Evolutionary conservation across 1,284 basidiomycete species (phyloP).

Genomic region (Melampsora abietis-canadensis): DNA sequence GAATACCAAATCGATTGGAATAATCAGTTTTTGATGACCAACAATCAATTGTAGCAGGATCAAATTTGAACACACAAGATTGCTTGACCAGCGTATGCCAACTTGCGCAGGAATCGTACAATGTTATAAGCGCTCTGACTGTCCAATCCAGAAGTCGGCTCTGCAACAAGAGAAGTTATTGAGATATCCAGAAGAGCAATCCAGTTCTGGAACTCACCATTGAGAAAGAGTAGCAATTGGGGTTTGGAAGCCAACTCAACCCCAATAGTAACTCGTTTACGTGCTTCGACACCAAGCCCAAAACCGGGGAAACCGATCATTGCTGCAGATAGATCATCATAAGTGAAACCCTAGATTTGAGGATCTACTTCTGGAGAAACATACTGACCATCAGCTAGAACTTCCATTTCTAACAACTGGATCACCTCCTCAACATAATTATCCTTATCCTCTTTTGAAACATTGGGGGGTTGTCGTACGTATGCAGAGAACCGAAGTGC

Average conservation of each 20-base stretch:
- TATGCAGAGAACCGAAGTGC: constrained; percentile 62
- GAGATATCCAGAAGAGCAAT: too few relatives aligned
- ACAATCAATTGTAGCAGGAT: too few relatives aligned
- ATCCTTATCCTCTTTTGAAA: constrained; percentile 59
- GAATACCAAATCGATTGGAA: too few relatives aligned
- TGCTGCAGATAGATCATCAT: too few relatives aligned
- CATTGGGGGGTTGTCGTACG: constrained; percentile 59
- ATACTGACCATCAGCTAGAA: constrained; percentile 58
- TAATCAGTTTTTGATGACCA: too few relatives aligned
- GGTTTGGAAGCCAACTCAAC: constrained; percentile 61
- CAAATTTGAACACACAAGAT: constrained; percentile 61
- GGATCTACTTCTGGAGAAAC: too few relatives aligned
- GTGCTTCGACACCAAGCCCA: constrained; percentile 59
- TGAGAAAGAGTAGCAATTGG: constrained; percentile 54
- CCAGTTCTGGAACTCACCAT: too few relatives aligned
- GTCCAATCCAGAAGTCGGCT: constrained; percentile 71
- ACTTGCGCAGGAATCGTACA: constrained; percentile 68
- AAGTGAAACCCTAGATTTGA: too few relatives aligned
- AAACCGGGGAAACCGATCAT: constrained; percentile 54
- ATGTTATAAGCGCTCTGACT: constrained; percentile 86
- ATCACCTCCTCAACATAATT: constrained; percentile 60
- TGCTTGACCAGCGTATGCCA: constrained; percentile 81
- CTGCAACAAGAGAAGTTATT: too few relatives aligned
- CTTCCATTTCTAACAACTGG: constrained; percentile 58
- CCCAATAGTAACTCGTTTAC: constrained; percentile 63